Evolutionary conservation across 2,329 filamentous ascomycete genomes (phyloP), one percentile per base, ranked within the genome.

Genomic region (Cladosporium halotolerans): DNA sequence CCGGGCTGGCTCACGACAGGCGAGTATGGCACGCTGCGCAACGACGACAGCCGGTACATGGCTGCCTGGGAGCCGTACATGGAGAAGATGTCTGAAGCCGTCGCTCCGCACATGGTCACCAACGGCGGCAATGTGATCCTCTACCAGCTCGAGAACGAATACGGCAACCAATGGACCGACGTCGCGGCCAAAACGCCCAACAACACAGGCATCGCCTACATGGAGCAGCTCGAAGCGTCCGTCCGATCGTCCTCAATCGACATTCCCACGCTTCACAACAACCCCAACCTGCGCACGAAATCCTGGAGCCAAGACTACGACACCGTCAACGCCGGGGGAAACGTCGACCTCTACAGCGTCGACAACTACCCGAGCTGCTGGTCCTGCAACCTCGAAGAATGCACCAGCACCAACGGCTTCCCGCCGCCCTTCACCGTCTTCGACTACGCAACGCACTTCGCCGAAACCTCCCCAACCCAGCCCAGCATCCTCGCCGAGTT

Each of bases 81-180:
- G 58, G 68, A 75, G 6, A 75, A 81, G 9, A 77, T 91, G 46
- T 80, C 79, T 23, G 75, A 76, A 11, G 81, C 84, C 6, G 84
- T 95, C 59, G 85, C 87, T 4, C 80, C 83, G 52, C 83, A 81
- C 1, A 88, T 93, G 61, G 91, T 95, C 63, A 92, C 87, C 1
- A 88, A 91, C 49, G 88, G 86, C 0, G 89, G 89, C 0, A 88
- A 88, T 0, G 78, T 95, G 9, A 88, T 95, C 56, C 72, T 83
- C 81, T 75, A 80, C 53, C 68, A 77, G 4, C 69, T 85, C 0
- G 70, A 84, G 61, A 71, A 76, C 3, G 72, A 85, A 52, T 76
- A 75, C 31, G 57, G 73, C 72, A 56, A 76, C 71, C 68, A 61
- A 60, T 45, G 62, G 57, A 38, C 33, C 7, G 45, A 68, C 48